Conservation (phyloP, 2,329 filamentous ascomycete species). For the Hymenoscyphus fraxineus region DNA sequence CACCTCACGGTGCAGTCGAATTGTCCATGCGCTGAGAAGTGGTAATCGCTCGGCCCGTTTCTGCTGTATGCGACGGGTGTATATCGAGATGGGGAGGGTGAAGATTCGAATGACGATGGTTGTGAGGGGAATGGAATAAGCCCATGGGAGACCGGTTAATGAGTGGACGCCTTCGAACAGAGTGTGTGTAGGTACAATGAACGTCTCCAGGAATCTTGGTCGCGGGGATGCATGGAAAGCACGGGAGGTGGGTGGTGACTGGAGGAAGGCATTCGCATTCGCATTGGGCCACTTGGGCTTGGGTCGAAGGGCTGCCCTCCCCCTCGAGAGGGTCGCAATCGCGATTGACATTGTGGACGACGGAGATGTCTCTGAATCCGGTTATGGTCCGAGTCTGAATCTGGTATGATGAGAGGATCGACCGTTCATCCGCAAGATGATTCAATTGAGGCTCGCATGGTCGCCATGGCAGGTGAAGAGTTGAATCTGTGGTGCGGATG, state of each 20-base stretch:
- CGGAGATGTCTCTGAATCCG: neutral
- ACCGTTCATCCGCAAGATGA: neutral
- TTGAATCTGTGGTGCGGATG: constrained; percentile 3
- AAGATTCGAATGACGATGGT: constrained; percentile 48
- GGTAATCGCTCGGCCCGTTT: constrained; percentile 43
- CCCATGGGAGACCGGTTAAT: constrained; percentile 49
- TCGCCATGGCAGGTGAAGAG: neutral
- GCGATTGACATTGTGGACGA: constrained; percentile 1
- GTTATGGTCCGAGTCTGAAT: neutral
- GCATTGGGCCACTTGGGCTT: constrained; percentile 2
- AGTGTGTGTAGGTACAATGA: constrained; percentile 42
- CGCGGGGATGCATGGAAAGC: constrained; percentile 48
- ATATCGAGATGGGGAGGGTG: constrained; percentile 45
- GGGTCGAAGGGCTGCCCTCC: constrained; percentile 6
- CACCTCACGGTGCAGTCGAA: constrained; percentile 29
- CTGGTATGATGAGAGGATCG: neutral
- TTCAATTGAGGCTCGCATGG: neutral
- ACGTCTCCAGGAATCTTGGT: constrained; percentile 40
- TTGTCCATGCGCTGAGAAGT: constrained; percentile 38
- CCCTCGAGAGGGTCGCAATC: constrained; percentile 3
- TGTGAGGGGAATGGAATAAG: constrained; percentile 49
- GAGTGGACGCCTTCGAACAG: constrained; percentile 49
- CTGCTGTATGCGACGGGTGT: constrained; percentile 37
- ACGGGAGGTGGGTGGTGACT: constrained; percentile 34
- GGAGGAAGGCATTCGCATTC: constrained; percentile 16